These are phyloP conservation scores for Colletotrichum sojae DNA, from an alignment of 2,329 filamentous ascomycete species.

Conservation along the genomic window DNA sequence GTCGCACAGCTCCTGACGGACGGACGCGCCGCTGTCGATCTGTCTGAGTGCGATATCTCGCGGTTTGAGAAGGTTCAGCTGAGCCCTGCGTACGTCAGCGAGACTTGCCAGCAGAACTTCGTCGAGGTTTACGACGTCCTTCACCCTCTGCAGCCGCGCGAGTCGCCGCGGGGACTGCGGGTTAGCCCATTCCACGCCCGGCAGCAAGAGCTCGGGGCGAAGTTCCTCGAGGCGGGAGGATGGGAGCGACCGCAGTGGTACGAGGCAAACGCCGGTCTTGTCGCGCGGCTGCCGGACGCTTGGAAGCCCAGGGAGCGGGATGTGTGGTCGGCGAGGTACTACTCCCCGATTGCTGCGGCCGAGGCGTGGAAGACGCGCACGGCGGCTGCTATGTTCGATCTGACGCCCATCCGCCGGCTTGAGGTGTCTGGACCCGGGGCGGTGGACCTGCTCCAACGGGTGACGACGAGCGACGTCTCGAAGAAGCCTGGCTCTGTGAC, in stretches of 20 bases:
- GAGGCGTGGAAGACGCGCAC: constrained; percentile 77
- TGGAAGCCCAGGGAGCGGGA: constrained; percentile 71
- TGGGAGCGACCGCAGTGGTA: constrained; percentile 78
- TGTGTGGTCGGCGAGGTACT: constrained; percentile 69
- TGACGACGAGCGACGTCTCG: constrained; percentile 66
- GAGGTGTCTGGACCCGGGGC: constrained; percentile 72
- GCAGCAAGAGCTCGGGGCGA: constrained; percentile 69
- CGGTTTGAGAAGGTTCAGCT: constrained; percentile 75
- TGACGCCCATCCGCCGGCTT: constrained; percentile 72
- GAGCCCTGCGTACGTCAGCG: constrained; percentile 66
- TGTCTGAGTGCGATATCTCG: constrained; percentile 71
- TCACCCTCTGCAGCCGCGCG: constrained; percentile 71
- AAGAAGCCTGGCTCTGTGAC: constrained; percentile 64
- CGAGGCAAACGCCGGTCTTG: constrained; percentile 66
- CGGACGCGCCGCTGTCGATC: constrained; percentile 68
- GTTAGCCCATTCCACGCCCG: constrained; percentile 70
- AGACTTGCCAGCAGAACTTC: constrained; percentile 74
- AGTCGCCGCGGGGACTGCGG: constrained; percentile 71
- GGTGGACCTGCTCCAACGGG: constrained; percentile 65
- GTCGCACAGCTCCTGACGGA: constrained; percentile 71
- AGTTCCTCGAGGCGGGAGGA: constrained; percentile 70
- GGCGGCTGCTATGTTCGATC: constrained; percentile 73
- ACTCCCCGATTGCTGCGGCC: constrained; percentile 71
- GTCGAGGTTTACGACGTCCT: constrained; percentile 76
- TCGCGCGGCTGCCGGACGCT: constrained; percentile 64